Evolutionary conservation across 495 filamentous ascomycete genomes (phyloP), one percentile per base, ranked within the genome.

Genomic region (Astrothelium subdiscretum): DNA sequence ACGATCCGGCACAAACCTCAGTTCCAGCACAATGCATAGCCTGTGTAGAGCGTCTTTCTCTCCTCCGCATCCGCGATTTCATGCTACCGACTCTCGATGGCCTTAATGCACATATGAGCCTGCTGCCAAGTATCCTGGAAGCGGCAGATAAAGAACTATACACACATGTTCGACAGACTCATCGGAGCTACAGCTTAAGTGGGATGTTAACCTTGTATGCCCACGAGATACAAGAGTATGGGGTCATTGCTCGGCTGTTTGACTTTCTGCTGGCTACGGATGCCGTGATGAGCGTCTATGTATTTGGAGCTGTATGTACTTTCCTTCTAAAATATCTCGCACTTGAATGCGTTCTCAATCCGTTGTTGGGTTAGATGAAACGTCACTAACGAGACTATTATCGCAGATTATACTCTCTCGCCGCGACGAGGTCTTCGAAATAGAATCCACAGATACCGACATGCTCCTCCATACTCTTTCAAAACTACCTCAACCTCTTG

Each of bases 171-270:
- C 84, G 86, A 2, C 78, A 77, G 6, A 90, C 85, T 1, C 82
- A 91, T 67, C 91, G 94, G 2, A 97, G 91, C 77, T 97, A 96
- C 73, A 95, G 95, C 5, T 79, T 97, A 18, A 82, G 87, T 5
- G 90, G 92, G 31, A 95, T 90, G 0, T 78, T 98, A 29, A 98
- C 94, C 20, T 82, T 98, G 70, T 98, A 97, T 73, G 91, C 94
- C 31, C 94, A 98, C 73, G 90, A 96, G 69, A 91, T 98, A 62
- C 84, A 92, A 72, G 88, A 87, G 54, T 96, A 95, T 71, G 84
- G 84, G 63, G 86, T 90, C 64, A 96, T 90, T 69, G 81, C 92
- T 13, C 82, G 94, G 27, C 77, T 98, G 0, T 98, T 96, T 70
- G 94, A 98, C 74, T 91, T 89, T 60, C 76, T 98, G 10, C 76